Percentiles rank a stretch among this genome's conserved stretches.
Evolutionary conservation across 805 yeast genomes (phyloP).

Genomic region (Ogataea neopini): DNA sequence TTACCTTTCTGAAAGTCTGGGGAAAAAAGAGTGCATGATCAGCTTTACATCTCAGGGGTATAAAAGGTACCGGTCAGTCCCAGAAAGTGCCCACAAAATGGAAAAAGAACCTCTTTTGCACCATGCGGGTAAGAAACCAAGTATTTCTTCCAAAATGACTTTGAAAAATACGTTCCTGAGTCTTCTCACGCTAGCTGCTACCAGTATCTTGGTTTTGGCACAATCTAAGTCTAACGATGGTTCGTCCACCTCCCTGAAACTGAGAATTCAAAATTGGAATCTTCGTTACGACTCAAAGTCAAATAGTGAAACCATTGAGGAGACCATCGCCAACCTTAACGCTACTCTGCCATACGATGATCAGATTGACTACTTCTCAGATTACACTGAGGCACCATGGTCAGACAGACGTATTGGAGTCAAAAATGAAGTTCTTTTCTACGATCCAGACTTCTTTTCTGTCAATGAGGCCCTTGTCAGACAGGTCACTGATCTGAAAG

Average conservation of each 20-base stretch:
- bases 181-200: conserved; percentile 1
- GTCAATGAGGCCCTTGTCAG: conserved; percentile 50
- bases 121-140: not conserved
- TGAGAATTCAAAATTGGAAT: conserved; percentile 33
- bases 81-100: not conserved
- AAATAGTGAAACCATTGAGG: conserved; percentile 22
- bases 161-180: not conserved
- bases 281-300: conserved; percentile 31
- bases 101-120: conserved; percentile 1
- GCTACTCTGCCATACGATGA: conserved; percentile 25
- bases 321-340: conserved; percentile 23
- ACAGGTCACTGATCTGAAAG: conserved; percentile 47
- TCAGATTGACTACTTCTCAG: conserved; percentile 28
- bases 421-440: conserved; percentile 37
- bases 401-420: conserved; percentile 37
- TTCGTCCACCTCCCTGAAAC: not conserved
- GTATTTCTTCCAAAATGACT: not conserved
- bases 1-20: no score
- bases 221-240: not conserved
- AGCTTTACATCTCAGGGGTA: not conserved
- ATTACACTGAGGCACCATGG: conserved; percentile 37
- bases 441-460: conserved; percentile 37
- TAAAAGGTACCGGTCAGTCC: not conserved
- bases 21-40: conserved; percentile 1
- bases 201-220: not conserved